A percentile compares a stretch with the other conserved stretches of the same genome.
Evolutionary conservation across 2,329 filamentous ascomycete species (phyloP).

Genomic region (Colletotrichum tofieldiae): DNA sequence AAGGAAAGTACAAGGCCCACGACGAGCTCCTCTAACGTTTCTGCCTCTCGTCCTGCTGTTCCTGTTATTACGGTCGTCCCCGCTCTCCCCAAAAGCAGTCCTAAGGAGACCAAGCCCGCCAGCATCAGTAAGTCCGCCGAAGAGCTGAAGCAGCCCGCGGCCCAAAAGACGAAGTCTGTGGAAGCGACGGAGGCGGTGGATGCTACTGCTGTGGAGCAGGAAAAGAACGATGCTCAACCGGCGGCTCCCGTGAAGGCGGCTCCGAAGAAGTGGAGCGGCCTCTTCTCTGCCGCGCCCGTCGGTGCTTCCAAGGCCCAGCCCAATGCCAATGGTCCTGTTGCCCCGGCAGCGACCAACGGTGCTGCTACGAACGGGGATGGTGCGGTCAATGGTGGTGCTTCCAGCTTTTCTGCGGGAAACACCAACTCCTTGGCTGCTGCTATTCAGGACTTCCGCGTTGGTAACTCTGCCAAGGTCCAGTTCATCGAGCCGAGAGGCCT

Average conservation of each 20-base stretch:
- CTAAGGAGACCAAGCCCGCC: conserved; percentile 48
- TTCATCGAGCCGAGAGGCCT: conserved; percentile 95
- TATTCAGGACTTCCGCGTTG: conserved; percentile 80
- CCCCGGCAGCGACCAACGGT: conserved; percentile 42
- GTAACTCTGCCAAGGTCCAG: conserved; percentile 75
- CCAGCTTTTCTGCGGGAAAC: conserved; percentile 30
- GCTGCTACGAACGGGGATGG: conserved; percentile 15
- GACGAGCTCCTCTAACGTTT: conserved; percentile 38
- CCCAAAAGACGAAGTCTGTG: conserved; percentile 47
- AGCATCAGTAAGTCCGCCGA: conserved; percentile 20
- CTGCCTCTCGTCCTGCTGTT: conserved; percentile 51
- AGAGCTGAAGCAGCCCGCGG: conserved; percentile 24
- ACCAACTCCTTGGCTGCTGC: conserved; percentile 80
- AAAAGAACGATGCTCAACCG: conserved; percentile 41
- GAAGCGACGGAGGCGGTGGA: conserved; percentile 39
- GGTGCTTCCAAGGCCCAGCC: conserved; percentile 42
- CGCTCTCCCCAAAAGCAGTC: conserved; percentile 58
- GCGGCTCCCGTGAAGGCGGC: conserved; percentile 48
- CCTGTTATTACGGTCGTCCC: conserved; percentile 65
- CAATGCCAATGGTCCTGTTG: conserved; percentile 45
- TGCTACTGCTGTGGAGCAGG: conserved; percentile 35
- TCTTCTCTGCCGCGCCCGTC: conserved; percentile 52
- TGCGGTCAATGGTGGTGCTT: conserved; percentile 38
- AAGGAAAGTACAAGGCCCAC: conserved; percentile 39
- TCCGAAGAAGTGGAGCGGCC: conserved; percentile 59